Base-by-base conservation (phyloP, 2,329 filamentous ascomycete genomes). In the Aspergillus japonicus region DNA sequence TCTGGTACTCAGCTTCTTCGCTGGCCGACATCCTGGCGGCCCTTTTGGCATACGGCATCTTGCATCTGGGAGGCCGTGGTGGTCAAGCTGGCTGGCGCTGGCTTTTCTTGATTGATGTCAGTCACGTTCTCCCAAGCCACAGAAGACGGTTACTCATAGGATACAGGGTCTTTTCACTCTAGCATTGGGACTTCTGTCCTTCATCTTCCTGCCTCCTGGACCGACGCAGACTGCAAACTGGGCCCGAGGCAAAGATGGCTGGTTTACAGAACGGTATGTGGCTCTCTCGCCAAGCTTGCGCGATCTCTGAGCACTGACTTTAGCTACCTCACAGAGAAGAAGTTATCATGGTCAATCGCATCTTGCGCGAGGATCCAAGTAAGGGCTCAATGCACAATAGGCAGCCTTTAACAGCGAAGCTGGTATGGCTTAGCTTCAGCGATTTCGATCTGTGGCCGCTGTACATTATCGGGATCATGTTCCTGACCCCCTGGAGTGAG, bases 261-360 rank as follows among this genome's bases (percentile, higher is more conserved):
- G 86, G 87, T 88, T 88, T 69, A 83, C 77, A 1, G 86, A 87
- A 67, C 78, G 82, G 64, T 68, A 54, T 26, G 54, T 49, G 7
- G 29, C 11, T 29, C 16, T 19, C 6, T 16, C 19, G 6, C 8
- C 39, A 8, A 44, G 6, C 16, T 19, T 7, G 14, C 8, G 39
- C 39, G 39, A 44, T 8, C 39, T 19, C 16, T 16, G 14, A 39
- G 19, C 26, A 24, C 5, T 35, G 6, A 51, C 21, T 8, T 19
- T 19, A 14, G 49, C 31, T 50, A 2, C 2, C 3, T 33, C 11
- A 16, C 47, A 69, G 69, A 0, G 85, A 90, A 69, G 87, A 90
- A 66, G 80, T 82, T 26, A 89, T 90, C 62, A 85, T 90, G 80
- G 82, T 88, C 33, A 90, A 89, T 66, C 80, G 81, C 31, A 77